Conservation (phyloP, 1,284 basidiomycete genomes). For the Fomitiporia mediterranea region DNA sequence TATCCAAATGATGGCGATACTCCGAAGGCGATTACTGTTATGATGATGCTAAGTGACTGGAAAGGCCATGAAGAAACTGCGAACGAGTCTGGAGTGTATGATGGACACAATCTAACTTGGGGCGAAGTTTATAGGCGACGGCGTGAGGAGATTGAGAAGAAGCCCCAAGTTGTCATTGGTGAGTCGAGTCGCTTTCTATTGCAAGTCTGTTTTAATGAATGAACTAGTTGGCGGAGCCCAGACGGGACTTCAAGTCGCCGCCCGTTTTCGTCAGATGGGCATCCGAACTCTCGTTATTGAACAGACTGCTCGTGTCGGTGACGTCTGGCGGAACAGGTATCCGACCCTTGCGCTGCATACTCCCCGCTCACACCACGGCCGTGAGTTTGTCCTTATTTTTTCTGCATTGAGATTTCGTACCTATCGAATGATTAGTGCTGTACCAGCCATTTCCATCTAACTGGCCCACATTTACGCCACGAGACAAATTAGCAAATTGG, state of each 20-base stretch:
- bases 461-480: slow-evolving; percentile 34
- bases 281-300: slow-evolving; percentile 48
- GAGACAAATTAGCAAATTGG: slow-evolving; percentile 36
- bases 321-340: slow-evolving; percentile 52
- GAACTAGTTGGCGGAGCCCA: slow-evolving; percentile 48
- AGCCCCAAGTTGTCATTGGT: slow-evolving; percentile 30
- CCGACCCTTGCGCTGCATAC: slow-evolving; percentile 45
- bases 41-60: slow-evolving; percentile 28
- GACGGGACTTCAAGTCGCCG: slow-evolving; percentile 46
- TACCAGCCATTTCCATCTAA: slow-evolving; percentile 35
- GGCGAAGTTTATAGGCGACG: slow-evolving; percentile 22
- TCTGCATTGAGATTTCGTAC: too few species aligned
- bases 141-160: slow-evolving; percentile 21
- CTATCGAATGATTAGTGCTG: slow-evolving; percentile 30
- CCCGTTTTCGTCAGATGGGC: slow-evolving; percentile 46
- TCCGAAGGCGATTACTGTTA: slow-evolving; percentile 27
- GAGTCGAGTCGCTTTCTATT: slow-evolving; percentile 2
- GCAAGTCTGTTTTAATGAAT: neutral
- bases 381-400: slow-evolving; percentile 29
- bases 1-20: slow-evolving; percentile 20
- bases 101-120: slow-evolving; percentile 10
- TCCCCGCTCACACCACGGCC: too few species aligned
- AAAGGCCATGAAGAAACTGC: slow-evolving; percentile 30
- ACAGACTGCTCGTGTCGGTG: slow-evolving; percentile 41
- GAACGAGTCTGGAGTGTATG: slow-evolving; percentile 18